Evolutionary conservation across 371 early-diverging fungal genomes (phyloP), one percentile per base, ranked within the genome.

Genomic region (Batkoa obscura): DNA sequence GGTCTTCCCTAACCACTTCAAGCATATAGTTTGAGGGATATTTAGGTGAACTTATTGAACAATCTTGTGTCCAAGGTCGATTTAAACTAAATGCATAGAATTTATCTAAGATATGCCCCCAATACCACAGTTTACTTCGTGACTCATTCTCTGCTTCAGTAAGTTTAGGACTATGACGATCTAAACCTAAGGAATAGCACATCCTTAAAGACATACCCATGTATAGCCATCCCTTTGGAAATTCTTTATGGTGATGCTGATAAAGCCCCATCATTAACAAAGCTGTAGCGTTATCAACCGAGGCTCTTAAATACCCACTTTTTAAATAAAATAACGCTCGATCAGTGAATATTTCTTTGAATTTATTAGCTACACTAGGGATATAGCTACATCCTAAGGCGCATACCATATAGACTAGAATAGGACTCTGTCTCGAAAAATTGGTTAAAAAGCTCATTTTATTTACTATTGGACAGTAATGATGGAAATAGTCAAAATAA

Each of bases 31-130:
- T 23, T 13, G 6, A 4, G 13, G 37, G 36, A 1, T 30, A 35
- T n/a, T 8, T 12, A 38, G 13, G 39, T 30, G 30, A 10, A 15
- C 38, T 17, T 12, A 53, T 38, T 13, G 6, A 13, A 38, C n/a
- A 41, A 10, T 37, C 53, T 15, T 45, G 45, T 13, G 45, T 23
- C 15, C 34, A 53, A 53, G 53, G 53, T 8, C 53, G 53, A 53
- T 53, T 53, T 15, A 53, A 13, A 9, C 53, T 39, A 38, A 53
- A 53, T 13, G 32, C 35, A 23, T 37, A 53, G 10, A 35, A 17
- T 41, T 53, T 53, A 23, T 53, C 53, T 12, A 53, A 39, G 3
- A 53, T 38, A 17, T 53, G 53, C 8, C 53, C 35, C 53, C 53
- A 53, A 6, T 13, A 53, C 38, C 35, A 53, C 15, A 53, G 39